Evolutionary conservation across 345 rosid genomes (phyloP).

Genomic region (Streptanthus diversifolius): DNA sequence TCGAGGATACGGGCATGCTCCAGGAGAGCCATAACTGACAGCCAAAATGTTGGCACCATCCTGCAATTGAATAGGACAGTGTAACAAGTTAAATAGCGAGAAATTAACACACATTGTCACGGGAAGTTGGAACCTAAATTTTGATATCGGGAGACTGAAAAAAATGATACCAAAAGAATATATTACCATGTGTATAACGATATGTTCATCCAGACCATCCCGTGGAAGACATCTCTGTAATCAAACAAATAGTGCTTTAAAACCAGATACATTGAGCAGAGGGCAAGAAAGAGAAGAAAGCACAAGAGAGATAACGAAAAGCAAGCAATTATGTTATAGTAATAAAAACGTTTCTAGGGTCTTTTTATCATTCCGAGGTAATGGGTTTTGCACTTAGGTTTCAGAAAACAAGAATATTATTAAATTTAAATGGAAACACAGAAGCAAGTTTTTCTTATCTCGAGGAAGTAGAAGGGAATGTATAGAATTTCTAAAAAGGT

Average conservation of each 20-base stretch:
- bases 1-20: constrained; percentile 22
- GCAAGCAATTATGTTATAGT: too few relatives aligned
- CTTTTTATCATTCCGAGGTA: not conserved
- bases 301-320: not conserved
- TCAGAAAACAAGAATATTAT: not conserved
- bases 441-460: not conserved
- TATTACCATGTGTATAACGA: constrained; percentile 15
- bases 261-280: not conserved
- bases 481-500: not conserved
- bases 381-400: not conserved
- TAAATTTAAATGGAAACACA: not conserved
- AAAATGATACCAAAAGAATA: not conserved
- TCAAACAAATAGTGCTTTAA: not conserved
- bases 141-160: not conserved
- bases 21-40: constrained; percentile 23
- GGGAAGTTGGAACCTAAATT: not conserved
- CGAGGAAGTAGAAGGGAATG: not conserved
- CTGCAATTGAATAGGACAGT: not conserved
- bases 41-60: constrained; percentile 26
- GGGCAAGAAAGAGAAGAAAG: not conserved
- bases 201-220: constrained; percentile 25
- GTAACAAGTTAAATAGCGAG: not conserved
- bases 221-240: constrained; percentile 23
- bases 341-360: too few relatives aligned
- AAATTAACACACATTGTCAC: not conserved